phyloP scores from a whole-genome alignment of 257 asterid species.

The Gentiana macrophylla region DNA sequence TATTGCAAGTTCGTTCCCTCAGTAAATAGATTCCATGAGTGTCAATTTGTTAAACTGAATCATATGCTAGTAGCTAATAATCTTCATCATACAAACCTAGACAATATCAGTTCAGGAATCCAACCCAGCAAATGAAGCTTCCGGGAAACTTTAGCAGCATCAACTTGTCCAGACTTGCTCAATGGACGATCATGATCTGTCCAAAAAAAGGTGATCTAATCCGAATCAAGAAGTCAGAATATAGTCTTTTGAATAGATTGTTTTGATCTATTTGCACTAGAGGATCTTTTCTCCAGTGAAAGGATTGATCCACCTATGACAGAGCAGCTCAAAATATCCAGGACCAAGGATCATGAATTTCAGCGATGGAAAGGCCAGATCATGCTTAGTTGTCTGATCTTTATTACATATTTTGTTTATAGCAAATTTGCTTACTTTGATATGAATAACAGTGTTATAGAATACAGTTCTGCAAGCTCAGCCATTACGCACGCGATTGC shows the following conservation, averaged over 20 bases:
- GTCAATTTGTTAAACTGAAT: too few species aligned
- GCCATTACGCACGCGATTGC: too few species aligned
- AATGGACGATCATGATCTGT: constrained; percentile 95
- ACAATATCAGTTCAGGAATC: constrained; percentile 80
- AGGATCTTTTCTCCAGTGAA: neutral
- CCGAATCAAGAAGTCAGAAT: constrained; percentile 2
- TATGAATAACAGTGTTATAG: too few species aligned
- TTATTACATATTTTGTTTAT: too few species aligned
- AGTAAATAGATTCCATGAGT: neutral
- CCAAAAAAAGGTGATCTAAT: constrained; percentile 2
- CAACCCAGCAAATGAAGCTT: constrained; percentile 79
- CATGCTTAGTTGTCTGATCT: too few species aligned
- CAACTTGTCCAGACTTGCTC: constrained; percentile 69
- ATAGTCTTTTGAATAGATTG: neutral
- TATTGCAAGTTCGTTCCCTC: neutral
- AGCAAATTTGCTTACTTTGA: too few species aligned
- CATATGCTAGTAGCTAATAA: too few species aligned
- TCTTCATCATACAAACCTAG: constrained; percentile 36
- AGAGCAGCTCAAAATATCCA: neutral
- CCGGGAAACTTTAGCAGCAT: constrained; percentile 58
- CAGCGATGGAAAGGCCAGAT: neutral
- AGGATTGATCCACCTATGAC: neutral
- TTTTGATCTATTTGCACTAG: neutral
- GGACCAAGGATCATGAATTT: too few species aligned
- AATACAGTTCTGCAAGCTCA: too few species aligned